Conservation (phyloP, 2,329 filamentous ascomycete genomes). For the Dothideomycetes sp. region DNA sequence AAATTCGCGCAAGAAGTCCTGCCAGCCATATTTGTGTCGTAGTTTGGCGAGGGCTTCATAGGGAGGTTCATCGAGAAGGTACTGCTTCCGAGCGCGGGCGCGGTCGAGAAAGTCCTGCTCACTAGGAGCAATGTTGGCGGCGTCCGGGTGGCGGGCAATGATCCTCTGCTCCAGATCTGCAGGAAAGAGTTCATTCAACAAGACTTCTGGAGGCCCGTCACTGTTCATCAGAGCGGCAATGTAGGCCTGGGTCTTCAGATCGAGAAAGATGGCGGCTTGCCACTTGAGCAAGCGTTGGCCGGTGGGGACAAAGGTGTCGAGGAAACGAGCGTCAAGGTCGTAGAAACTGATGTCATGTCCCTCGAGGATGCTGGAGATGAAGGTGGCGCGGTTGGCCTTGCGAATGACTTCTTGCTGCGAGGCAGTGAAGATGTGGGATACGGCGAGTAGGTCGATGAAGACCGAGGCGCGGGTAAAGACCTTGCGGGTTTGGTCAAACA, state of each 20-base stretch:
- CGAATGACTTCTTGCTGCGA: slow-evolving; percentile 48
- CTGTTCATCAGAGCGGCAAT: slow-evolving; percentile 49
- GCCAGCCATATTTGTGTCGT: slow-evolving; percentile 52
- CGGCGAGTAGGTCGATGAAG: slow-evolving; percentile 34
- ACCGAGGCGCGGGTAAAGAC: slow-evolving; percentile 44
- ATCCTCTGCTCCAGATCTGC: slow-evolving; percentile 44
- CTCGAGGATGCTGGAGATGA: slow-evolving; percentile 52
- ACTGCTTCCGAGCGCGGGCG: slow-evolving; percentile 42
- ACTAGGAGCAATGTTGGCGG: slow-evolving; percentile 41
- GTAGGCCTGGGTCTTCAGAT: slow-evolving; percentile 57
- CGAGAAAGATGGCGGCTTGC: slow-evolving; percentile 50
- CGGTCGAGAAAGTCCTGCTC: slow-evolving; percentile 50
- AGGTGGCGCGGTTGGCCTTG: slow-evolving; percentile 55
- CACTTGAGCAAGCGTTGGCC: slow-evolving; percentile 47
- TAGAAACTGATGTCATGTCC: slow-evolving; percentile 51
- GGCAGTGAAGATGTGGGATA: slow-evolving; percentile 24
- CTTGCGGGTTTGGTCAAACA: slow-evolving; percentile 54
- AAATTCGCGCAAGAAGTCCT: slow-evolving; percentile 50
- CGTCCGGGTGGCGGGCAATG: slow-evolving; percentile 42
- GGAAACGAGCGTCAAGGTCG: slow-evolving; percentile 51
- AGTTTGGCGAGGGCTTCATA: slow-evolving; percentile 34
- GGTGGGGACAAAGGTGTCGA: slow-evolving; percentile 52
- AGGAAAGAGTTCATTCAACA: slow-evolving; percentile 50
- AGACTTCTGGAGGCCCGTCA: slow-evolving; percentile 42
- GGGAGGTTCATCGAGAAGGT: slow-evolving; percentile 40